phyloP scores from a whole-genome alignment of 208 protist species.

The Angomonas ambiguus region DNA sequence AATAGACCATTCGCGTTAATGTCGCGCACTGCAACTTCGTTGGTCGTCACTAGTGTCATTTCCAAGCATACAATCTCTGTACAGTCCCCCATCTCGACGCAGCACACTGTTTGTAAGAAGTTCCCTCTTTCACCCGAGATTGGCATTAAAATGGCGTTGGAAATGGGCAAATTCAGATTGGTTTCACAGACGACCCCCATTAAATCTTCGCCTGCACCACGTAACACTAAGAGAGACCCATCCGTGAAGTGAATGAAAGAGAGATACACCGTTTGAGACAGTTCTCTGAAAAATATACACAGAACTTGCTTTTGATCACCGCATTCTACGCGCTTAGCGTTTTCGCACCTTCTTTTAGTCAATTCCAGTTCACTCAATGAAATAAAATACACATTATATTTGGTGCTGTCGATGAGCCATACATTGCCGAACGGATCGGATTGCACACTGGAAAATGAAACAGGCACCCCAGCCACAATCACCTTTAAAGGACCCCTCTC shows the following conservation, averaged over 20 bases:
- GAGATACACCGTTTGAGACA: neutral
- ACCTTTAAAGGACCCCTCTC: neutral
- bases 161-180: neutral
- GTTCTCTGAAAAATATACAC: neutral
- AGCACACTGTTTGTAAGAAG: neutral
- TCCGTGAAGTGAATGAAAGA: neutral
- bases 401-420: neutral
- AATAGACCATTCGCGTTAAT: conserved; percentile 33
- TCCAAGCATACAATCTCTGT: neutral
- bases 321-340: neutral
- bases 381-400: neutral
- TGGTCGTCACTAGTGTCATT: neutral
- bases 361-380: neutral
- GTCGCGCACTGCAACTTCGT: conserved; percentile 1
- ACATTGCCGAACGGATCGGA: neutral
- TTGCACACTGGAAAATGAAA: neutral
- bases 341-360: neutral
- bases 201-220: neutral
- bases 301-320: neutral
- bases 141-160: neutral
- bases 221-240: neutral
- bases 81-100: neutral
- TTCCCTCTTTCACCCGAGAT: neutral
- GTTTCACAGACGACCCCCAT: neutral
- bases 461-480: neutral